A percentile compares a stretch with the other conserved stretches of the same genome.
Conservation (phyloP, 2,329 filamentous ascomycete genomes). For the Cladosporium phlei region DNA sequence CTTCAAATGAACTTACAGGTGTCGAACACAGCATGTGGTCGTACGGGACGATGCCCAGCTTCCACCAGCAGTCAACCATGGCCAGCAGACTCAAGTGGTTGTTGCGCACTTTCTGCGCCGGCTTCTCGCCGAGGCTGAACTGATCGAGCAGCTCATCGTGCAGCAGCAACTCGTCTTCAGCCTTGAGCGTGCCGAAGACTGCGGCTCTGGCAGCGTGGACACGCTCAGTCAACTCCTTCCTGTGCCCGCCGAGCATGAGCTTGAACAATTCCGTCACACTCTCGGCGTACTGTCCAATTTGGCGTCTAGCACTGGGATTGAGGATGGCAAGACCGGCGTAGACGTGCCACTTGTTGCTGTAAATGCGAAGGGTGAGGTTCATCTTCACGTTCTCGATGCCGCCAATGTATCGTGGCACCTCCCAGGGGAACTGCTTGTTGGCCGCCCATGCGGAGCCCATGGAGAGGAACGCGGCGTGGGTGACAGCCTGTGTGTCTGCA, state of each 20-base stretch:
- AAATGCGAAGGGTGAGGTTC: conserved; percentile 95
- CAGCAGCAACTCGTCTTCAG: conserved; percentile 63
- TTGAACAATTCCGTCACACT: conserved; percentile 94
- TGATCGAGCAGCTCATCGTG: conserved; percentile 77
- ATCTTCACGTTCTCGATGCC: conserved; percentile 99
- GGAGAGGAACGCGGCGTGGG: conserved; percentile 87
- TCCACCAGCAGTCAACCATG: conserved; percentile 98
- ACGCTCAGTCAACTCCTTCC: conserved; percentile 65
- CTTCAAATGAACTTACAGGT: conserved; percentile 51
- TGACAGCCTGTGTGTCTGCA: conserved; percentile 95
- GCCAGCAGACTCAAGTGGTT: conserved; percentile 90
- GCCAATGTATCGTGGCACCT: conserved; percentile 88
- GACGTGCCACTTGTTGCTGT: conserved; percentile 98
- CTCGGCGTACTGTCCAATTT: conserved; percentile 90
- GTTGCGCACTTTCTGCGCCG: conserved; percentile 69
- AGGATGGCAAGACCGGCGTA: conserved; percentile 96
- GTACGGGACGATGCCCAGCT: conserved; percentile 87
- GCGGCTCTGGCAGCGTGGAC: conserved; percentile 74
- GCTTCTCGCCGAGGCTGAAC: conserved; percentile 73
- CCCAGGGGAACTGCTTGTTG: conserved; percentile 94
- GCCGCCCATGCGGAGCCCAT: conserved; percentile 99
- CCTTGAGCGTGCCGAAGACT: conserved; percentile 53
- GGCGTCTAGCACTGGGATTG: conserved; percentile 84
- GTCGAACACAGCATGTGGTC: conserved; percentile 99
- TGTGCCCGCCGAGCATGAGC: conserved; percentile 84